Base-by-base conservation (phyloP, 1,284 basidiomycete genomes). In the Binderoboletus segoi region DNA sequence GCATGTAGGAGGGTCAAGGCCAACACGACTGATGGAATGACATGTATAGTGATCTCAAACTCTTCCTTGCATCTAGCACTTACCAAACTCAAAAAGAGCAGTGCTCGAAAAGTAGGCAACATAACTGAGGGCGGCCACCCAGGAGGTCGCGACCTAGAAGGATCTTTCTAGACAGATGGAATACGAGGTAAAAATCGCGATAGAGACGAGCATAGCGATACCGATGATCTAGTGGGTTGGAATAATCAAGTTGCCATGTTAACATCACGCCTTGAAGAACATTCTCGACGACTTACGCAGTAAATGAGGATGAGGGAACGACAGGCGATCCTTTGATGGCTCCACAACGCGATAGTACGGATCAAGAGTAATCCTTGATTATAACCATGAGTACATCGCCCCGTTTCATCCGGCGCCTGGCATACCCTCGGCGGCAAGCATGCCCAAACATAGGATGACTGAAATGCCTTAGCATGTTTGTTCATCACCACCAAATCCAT, bases 271-370 rank as follows among this genome's bases (percentile, higher is more conserved):
- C n/a, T n/a, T n/a, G n/a, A n/a, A n/a, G n/a, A n/a, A n/a, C n/a
- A n/a, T n/a, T n/a, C n/a, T n/a, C n/a, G n/a, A n/a, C n/a, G 28
- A 30, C 28, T 30, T 30, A 30, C 28, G n/a, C n/a, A n/a, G n/a
- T 30, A 30, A 30, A 30, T 10, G 10, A 30, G 5, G 10, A 10
- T 10, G 28, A 30, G 28, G 28, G 10, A 30, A 24, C 1, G 20
- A 20, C 45, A 28, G 24, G 59, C 12, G 20, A 20, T 13, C 23
- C 37, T 32, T 13, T 13, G n/a, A 30, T 59, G 48, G 16, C n/a
- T 45, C 56, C 56, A 57, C 41, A 57, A 23, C 3, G 56, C 56
- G 23, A 53, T 59, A n/a, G 56, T 53, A 33, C 56, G 56, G 28
- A 59, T 59, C 56, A 57, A 41, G 28, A 57, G 56, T 4, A 57